phyloP scores from a whole-genome alignment of 2,329 filamentous ascomycete species.

The Pochonia chlamydosporia region DNA sequence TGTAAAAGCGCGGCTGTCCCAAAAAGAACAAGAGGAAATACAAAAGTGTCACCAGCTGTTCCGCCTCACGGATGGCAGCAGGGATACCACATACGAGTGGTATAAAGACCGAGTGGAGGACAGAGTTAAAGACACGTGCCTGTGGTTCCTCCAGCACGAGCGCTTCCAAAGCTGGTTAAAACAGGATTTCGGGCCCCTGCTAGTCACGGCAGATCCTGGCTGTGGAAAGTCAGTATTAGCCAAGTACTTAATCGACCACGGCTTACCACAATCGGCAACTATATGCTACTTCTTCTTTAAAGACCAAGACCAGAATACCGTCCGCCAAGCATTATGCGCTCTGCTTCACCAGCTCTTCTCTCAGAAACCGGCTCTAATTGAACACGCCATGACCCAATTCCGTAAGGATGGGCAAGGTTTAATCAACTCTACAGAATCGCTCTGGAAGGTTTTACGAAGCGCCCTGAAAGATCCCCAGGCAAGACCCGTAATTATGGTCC shows the following conservation, averaged over 20 bases:
- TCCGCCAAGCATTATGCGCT: slow-evolving; percentile 5
- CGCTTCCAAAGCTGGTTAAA: slow-evolving; percentile 23
- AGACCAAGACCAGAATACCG: neutral
- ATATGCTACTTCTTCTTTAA: slow-evolving; percentile 23
- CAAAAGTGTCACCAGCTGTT: slow-evolving; percentile 13
- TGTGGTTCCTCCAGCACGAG: slow-evolving; percentile 25
- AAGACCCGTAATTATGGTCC: neutral
- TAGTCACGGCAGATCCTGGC: slow-evolving; percentile 32
- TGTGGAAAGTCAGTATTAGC: slow-evolving; percentile 33
- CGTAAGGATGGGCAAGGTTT: neutral
- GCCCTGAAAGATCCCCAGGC: neutral
- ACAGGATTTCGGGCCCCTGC: slow-evolving; percentile 20
- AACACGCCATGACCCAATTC: neutral
- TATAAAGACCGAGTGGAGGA: slow-evolving; percentile 18
- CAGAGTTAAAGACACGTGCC: slow-evolving; percentile 20
- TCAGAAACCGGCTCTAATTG: neutral
- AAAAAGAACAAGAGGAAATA: neutral
- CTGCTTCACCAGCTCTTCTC: neutral
- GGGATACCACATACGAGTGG: slow-evolving; percentile 19
- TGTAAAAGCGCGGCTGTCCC: too few species aligned
- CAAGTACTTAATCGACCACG: slow-evolving; percentile 7
- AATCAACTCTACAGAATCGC: neutral
- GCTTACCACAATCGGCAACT: slow-evolving; percentile 14
- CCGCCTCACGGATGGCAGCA: slow-evolving; percentile 6
- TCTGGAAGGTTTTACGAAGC: neutral